Base-by-base conservation (phyloP, 129 eudicot genomes). In the Mikania micrantha region DNA sequence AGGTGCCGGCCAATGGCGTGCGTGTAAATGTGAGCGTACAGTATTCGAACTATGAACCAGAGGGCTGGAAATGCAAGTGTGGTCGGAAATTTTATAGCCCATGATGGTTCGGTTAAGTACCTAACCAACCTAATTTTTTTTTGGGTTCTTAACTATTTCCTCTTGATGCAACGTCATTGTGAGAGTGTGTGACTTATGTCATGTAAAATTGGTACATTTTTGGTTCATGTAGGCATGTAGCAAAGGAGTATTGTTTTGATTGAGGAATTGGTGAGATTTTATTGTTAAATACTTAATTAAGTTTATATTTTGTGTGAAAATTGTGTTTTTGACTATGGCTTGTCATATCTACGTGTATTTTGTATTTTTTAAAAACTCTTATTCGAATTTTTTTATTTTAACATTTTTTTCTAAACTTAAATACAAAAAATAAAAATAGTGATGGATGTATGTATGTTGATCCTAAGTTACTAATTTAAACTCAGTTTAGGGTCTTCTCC, bases 1-100 rank as follows among this genome's bases (percentile, higher is more conserved):
- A 91, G 60, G 94, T 87, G 47, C 96, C 96, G 39, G 81, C 96
- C 28, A 81, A 74, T 40, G 63, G 48, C 9, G 74, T 78, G 52
- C 78, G 5, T n/a, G 53, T 47, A 19, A 48, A 19, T 72, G 60
- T 80, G 0, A 80, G 80, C 4, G 42, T 81, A 21, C 88, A 87
- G 71, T 85, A 83, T 72, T 74, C 96, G 4, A 89, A 89, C 74
- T 89, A 89, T 58, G 81, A 79, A 75, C 93, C 96, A 3, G 93
- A 83, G 70, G 83, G 85, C 2, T 89, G 96, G 93, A 89, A 85
- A 77, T 89, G 96, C 93, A 83, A 89, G 70, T 85, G 96, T 72
- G 96, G 96, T 31, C 87, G 71, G 17, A 24, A 82, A 39, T 66
- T 82, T 58, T 85, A 82, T 73, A 67, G 67, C 45, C 92, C 88